These are phyloP conservation scores for Teratosphaeria gauchensis DNA, from an alignment of 2,329 filamentous ascomycete species.

Conservation along the genomic window DNA sequence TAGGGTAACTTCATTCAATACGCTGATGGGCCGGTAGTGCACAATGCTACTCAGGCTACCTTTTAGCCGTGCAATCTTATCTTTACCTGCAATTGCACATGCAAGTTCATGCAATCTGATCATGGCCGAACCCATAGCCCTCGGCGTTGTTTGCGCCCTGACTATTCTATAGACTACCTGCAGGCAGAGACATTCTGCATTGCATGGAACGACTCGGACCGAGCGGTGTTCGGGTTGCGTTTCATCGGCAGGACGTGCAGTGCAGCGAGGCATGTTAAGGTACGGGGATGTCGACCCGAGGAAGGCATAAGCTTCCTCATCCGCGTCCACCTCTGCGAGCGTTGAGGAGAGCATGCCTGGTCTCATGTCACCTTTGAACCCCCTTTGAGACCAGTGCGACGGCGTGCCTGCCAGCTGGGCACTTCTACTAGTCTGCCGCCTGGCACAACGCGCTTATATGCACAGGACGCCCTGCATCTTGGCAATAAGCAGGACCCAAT, in stretches of 20 bases:
- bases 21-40: background rate
- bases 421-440: background rate
- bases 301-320: background rate
- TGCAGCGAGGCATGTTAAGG: background rate
- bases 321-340: too few relatives aligned
- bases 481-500: background rate
- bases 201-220: background rate
- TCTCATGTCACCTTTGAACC: too few relatives aligned
- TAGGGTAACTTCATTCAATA: background rate
- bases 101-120: background rate
- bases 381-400: too few relatives aligned
- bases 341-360: background rate
- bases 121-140: background rate
- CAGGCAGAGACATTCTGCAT: background rate
- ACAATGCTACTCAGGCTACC: background rate
- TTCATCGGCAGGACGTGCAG: background rate
- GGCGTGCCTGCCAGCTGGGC: too few relatives aligned
- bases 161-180: background rate
- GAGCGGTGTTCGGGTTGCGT: background rate
- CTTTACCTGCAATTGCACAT: too few relatives aligned
- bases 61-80: background rate
- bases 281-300: background rate
- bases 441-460: background rate
- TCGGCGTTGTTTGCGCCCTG: background rate
- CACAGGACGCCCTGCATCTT: too few relatives aligned